phyloP scores from a whole-genome alignment of 2,329 filamentous ascomycete species.

The Coniochaeta sp. region DNA sequence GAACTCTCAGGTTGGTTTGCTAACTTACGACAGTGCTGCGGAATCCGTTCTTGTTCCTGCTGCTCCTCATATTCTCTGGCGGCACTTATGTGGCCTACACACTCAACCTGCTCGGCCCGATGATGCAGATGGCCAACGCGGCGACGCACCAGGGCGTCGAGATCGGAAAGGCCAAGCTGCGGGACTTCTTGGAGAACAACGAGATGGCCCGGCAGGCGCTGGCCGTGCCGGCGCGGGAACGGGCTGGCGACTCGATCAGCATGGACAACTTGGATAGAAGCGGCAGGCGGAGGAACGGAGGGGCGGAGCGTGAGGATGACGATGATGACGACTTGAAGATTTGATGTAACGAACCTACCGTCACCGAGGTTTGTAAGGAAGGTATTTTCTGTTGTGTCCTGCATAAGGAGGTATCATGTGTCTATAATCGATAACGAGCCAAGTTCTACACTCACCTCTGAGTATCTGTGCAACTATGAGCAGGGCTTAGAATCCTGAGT shows the following conservation, averaged over 20 bases:
- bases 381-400: conserved; percentile 6
- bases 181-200: conserved; percentile 83
- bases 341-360: conserved; percentile 2
- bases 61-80: conserved; percentile 68
- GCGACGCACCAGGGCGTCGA: conserved; percentile 80
- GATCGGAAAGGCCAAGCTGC: conserved; percentile 83
- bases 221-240: conserved; percentile 54
- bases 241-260: conserved; percentile 41
- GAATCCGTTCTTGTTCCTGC: conserved; percentile 87
- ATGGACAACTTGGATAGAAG: conserved; percentile 53
- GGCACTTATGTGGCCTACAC: conserved; percentile 86
- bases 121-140: conserved; percentile 90
- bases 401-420: conserved; percentile 1
- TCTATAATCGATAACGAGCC: background rate
- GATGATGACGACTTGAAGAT: conserved; percentile 56
- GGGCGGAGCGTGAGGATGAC: conserved; percentile 34
- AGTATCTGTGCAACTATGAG: background rate
- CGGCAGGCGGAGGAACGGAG: conserved; percentile 41
- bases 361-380: background rate
- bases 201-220: conserved; percentile 79
- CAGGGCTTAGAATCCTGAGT: background rate
- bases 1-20: background rate
- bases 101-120: conserved; percentile 91
- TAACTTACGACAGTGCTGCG: conserved; percentile 60
- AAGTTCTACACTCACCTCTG: background rate